Evolutionary conservation across 208 protist species (phyloP).

Genomic region (Vickermania spadyakhi): DNA sequence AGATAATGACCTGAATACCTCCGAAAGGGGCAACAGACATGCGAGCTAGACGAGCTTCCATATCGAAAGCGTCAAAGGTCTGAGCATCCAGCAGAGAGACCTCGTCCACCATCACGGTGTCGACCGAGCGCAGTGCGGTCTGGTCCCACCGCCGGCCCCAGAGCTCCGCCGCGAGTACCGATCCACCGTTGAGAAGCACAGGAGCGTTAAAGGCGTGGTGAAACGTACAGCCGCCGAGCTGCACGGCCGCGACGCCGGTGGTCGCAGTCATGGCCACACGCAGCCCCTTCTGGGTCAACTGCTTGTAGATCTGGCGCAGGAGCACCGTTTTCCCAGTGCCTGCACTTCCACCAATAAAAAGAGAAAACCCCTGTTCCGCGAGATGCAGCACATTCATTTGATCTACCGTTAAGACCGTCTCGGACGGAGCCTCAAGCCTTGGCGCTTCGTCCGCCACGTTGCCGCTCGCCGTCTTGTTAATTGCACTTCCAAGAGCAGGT

Average conservation of each 20-base stretch:
- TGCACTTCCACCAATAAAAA: slow-evolving; percentile 83
- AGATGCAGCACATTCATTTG: slow-evolving; percentile 57
- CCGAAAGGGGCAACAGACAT: slow-evolving; percentile 64
- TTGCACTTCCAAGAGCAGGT: not conserved
- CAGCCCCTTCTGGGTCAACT: slow-evolving; percentile 44
- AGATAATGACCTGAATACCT: slow-evolving; percentile 86
- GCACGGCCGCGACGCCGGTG: slow-evolving; percentile 82
- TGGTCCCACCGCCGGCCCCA: slow-evolving; percentile 37
- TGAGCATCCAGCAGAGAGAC: slow-evolving; percentile 79
- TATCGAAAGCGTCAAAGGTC: slow-evolving; percentile 81
- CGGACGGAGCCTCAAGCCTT: not conserved
- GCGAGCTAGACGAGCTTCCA: slow-evolving; percentile 66
- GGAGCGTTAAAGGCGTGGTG: slow-evolving; percentile 77
- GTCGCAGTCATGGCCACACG: slow-evolving; percentile 85
- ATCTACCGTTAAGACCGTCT: slow-evolving; percentile 51
- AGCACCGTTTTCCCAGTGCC: slow-evolving; percentile 89
- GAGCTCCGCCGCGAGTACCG: not conserved
- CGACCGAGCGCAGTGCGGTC: slow-evolving; percentile 70
- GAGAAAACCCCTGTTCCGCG: slow-evolving; percentile 47
- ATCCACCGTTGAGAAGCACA: slow-evolving; percentile 12
- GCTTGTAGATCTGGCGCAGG: slow-evolving; percentile 64
- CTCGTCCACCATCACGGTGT: slow-evolving; percentile 90
- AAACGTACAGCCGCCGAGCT: slow-evolving; percentile 89
- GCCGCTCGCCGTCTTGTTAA: not conserved
- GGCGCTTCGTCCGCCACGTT: not conserved